These are phyloP conservation scores for Lepraria neglecta DNA, from an alignment of 495 filamentous ascomycete genomes.

Conservation along the genomic window DNA sequence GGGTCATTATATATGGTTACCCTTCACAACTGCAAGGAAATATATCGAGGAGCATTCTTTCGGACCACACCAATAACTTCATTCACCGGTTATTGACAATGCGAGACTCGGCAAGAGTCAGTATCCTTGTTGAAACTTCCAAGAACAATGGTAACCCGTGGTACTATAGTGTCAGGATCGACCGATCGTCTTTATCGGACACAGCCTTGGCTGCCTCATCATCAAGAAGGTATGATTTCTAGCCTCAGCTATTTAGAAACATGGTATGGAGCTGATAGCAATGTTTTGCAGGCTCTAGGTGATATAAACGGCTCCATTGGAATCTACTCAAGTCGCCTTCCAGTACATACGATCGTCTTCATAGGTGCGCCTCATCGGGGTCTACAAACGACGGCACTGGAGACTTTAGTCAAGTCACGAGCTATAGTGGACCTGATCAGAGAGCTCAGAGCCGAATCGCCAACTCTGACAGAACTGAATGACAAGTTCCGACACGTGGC, in stretches of 20 bases:
- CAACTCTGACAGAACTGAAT: slow-evolving; percentile 19
- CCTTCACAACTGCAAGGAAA: slow-evolving; percentile 31
- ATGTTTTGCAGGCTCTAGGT: slow-evolving; percentile 8
- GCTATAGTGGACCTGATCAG: slow-evolving; percentile 16
- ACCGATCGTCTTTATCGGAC: slow-evolving; percentile 33
- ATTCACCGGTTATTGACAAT: slow-evolving; percentile 27
- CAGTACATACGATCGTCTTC: slow-evolving; percentile 22
- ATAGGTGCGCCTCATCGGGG: slow-evolving; percentile 30
- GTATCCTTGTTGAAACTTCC: slow-evolving; percentile 17
- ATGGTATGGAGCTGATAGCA: background rate
- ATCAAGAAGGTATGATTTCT: slow-evolving; percentile 28
- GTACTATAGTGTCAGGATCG: slow-evolving; percentile 25
- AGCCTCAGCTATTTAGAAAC: background rate
- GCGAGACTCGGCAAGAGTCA: slow-evolving; percentile 19
- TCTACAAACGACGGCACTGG: slow-evolving; percentile 22
- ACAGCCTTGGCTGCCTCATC: slow-evolving; percentile 34
- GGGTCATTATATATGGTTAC: slow-evolving; percentile 38
- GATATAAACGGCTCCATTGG: slow-evolving; percentile 16
- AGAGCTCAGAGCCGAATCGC: slow-evolving; percentile 25
- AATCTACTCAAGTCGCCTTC: background rate
- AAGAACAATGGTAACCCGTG: no score
- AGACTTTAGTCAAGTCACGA: slow-evolving; percentile 14
- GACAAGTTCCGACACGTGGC: slow-evolving; percentile 19
- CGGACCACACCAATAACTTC: slow-evolving; percentile 30
- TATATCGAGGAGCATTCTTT: slow-evolving; percentile 22